Evolutionary conservation across 2,329 filamentous ascomycete genomes (phyloP).

Genomic region (Corinectria fuckeliana): DNA sequence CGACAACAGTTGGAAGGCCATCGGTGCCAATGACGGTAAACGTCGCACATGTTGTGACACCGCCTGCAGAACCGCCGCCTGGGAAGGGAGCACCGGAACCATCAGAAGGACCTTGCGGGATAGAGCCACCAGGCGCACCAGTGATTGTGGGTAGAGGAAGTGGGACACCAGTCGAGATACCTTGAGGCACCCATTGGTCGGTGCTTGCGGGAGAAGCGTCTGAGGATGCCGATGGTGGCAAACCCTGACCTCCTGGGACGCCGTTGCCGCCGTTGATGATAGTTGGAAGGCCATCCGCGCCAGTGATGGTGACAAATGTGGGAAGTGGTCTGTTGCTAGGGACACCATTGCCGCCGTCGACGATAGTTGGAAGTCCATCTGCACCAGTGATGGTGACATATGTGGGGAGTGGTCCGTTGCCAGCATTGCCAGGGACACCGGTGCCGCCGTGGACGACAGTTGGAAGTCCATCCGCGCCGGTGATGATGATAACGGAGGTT

Average conservation of each 20-base stretch:
- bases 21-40: slow-evolving; percentile 43
- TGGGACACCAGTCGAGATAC: slow-evolving; percentile 19
- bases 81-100: slow-evolving; percentile 17
- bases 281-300: slow-evolving; percentile 38
- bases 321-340: background rate
- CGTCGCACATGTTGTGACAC: slow-evolving; percentile 33
- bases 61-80: slow-evolving; percentile 9
- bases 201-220: slow-evolving; percentile 17
- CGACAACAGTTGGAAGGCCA: slow-evolving; percentile 43
- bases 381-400: slow-evolving; percentile 26
- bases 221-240: slow-evolving; percentile 16
- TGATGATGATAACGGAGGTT: slow-evolving; percentile 1
- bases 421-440: background rate
- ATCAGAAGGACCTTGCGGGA: slow-evolving; percentile 16
- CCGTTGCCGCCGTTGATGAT: slow-evolving; percentile 27
- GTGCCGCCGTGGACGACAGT: background rate
- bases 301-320: slow-evolving; percentile 10
- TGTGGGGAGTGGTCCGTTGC: background rate
- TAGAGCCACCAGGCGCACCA: slow-evolving; percentile 7
- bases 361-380: slow-evolving; percentile 21
- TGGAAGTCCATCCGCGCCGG: background rate
- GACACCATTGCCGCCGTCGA: background rate
- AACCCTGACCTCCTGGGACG: slow-evolving; percentile 14
- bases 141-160: slow-evolving; percentile 22
- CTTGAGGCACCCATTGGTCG: slow-evolving; percentile 23